phyloP scores from a whole-genome alignment of 106 monocot species.

The Dioscorea dumetorum region DNA sequence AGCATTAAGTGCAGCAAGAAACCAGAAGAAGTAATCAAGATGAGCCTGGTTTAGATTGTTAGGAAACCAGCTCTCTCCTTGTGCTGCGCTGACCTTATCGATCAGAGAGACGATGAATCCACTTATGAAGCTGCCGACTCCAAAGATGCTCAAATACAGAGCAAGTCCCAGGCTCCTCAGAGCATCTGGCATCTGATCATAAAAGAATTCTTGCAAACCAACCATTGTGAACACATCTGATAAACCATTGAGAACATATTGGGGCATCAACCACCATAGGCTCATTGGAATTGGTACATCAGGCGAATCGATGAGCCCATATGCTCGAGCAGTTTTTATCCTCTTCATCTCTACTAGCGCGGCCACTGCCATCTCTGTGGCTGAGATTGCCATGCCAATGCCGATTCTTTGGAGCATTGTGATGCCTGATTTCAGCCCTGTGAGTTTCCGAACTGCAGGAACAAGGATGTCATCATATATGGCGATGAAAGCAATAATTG shows the following conservation, averaged over 20 bases:
- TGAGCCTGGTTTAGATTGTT: constrained; percentile 18
- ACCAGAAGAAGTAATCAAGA: constrained; percentile 27
- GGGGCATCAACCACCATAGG: constrained; percentile 26
- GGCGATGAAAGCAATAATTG: constrained; percentile 17
- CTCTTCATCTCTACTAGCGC: constrained; percentile 25
- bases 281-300: constrained; percentile 17
- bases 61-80: constrained; percentile 22
- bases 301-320: constrained; percentile 15
- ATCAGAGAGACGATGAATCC: constrained; percentile 23
- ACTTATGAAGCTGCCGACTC: constrained; percentile 28
- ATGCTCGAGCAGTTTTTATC: constrained; percentile 6
- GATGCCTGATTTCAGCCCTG: constrained; percentile 10
- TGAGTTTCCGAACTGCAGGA: constrained; percentile 12
- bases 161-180: constrained; percentile 26
- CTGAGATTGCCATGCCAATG: constrained; percentile 14
- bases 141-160: constrained; percentile 27
- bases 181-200: constrained; percentile 19
- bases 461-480: constrained; percentile 16
- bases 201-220: constrained; percentile 18
- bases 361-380: constrained; percentile 11
- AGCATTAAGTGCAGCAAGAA: constrained; percentile 16
- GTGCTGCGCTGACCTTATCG: constrained; percentile 1
- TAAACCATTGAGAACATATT: constrained; percentile 16
- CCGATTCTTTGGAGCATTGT: constrained; percentile 33
- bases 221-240: constrained; percentile 21